phyloP scores from a whole-genome alignment of 2,329 filamentous ascomycete genomes.

The Bipolaris sorokiniana region DNA sequence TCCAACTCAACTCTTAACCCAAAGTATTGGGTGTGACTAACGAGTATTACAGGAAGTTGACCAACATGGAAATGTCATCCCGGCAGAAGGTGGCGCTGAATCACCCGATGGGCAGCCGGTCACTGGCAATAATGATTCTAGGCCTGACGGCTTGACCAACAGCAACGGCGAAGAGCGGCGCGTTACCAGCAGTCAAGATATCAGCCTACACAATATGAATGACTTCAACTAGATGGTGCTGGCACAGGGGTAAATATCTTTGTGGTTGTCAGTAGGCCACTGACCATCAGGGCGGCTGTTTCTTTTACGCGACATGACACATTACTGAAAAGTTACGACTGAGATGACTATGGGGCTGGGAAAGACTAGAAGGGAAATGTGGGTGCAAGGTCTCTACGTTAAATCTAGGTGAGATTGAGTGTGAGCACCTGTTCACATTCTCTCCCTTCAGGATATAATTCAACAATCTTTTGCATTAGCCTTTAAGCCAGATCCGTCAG shows the following conservation, averaged over 20 bases:
- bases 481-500: conserved; percentile 6
- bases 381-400: background rate
- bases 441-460: conserved; percentile 12
- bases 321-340: conserved; percentile 11
- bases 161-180: conserved; percentile 35
- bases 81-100: conserved; percentile 47
- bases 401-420: conserved; percentile 12
- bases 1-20: background rate
- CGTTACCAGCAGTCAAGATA: conserved; percentile 61
- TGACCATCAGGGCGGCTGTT: background rate
- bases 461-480: conserved; percentile 12
- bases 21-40: conserved; percentile 13
- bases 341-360: conserved; percentile 1
- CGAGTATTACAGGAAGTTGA: conserved; percentile 54
- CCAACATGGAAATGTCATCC: conserved; percentile 62
- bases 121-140: conserved; percentile 27
- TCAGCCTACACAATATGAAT: conserved; percentile 64
- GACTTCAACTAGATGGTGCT: conserved; percentile 39
- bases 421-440: conserved; percentile 4
- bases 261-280: background rate
- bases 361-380: conserved; percentile 1
- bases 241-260: background rate
- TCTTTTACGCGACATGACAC: conserved; percentile 3
- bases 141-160: conserved; percentile 24
- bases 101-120: conserved; percentile 34